Conservation (phyloP, 1,139 yeast species). For the Pichia sp. region DNA sequence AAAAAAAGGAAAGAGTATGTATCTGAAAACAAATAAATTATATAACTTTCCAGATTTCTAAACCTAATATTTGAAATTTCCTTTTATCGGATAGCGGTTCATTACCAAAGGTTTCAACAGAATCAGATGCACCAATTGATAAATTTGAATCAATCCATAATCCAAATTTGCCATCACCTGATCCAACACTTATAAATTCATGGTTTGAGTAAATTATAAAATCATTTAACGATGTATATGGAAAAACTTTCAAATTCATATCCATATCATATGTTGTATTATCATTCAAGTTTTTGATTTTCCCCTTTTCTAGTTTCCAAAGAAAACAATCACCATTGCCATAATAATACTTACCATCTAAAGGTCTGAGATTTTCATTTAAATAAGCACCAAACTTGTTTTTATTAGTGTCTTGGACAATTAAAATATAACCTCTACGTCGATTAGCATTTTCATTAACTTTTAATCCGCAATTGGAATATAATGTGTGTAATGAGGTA, state of each 20-base stretch:
- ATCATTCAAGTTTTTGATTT: conserved; percentile 17
- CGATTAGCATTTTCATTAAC: conserved; percentile 27
- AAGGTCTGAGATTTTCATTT: conserved; percentile 67
- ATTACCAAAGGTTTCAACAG: conserved; percentile 84
- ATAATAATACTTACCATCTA: conserved; percentile 66
- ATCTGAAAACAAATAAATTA: not conserved
- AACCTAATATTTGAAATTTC: conserved; percentile 65
- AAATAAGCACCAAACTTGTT: conserved; percentile 76
- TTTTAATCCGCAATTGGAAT: conserved; percentile 28
- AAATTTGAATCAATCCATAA: conserved; percentile 78
- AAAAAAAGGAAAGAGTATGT: not conserved
- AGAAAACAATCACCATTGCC: conserved; percentile 96
- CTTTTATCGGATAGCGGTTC: conserved; percentile 62
- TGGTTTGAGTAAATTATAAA: conserved; percentile 78
- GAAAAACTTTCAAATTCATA: conserved; percentile 61
- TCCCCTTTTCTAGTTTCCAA: conserved; percentile 60
- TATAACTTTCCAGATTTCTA: conserved; percentile 74
- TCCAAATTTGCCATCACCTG: conserved; percentile 91
- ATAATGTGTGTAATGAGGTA: conserved; percentile 74
- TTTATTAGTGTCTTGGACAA: conserved; percentile 56
- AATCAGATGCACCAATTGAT: conserved; percentile 67
- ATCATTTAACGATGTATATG: conserved; percentile 85
- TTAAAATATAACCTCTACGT: conserved; percentile 64
- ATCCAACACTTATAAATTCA: conserved; percentile 77
- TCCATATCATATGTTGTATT: not conserved